Conservation (phyloP, 2,329 filamentous ascomycete genomes). For the Paecilomyces sp. region DNA sequence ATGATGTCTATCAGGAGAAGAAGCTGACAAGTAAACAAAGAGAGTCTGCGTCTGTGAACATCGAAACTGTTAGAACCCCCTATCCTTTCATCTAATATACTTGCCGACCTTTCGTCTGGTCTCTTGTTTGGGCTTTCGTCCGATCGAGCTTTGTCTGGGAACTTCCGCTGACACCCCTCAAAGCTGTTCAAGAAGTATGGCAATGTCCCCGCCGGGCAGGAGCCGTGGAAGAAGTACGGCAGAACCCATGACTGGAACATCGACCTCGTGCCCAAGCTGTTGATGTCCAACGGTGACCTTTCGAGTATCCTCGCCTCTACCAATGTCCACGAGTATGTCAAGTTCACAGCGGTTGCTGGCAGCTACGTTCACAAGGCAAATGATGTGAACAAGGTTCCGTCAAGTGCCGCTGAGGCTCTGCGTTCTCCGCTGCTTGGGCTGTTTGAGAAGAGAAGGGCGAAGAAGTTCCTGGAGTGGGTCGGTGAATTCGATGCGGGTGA, state of each 20-base stretch:
- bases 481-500: slow-evolving; percentile 78
- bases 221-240: slow-evolving; percentile 98
- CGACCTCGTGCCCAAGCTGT: slow-evolving; percentile 93
- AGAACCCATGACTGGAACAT: slow-evolving; percentile 99
- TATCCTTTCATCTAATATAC: neutral
- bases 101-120: slow-evolving; percentile 5
- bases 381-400: slow-evolving; percentile 92
- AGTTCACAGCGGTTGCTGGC: slow-evolving; percentile 91
- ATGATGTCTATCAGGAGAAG: slow-evolving; percentile 6
- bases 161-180: slow-evolving; percentile 22
- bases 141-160: neutral
- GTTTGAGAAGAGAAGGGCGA: slow-evolving; percentile 95
- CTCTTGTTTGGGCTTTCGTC: slow-evolving; percentile 4
- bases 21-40: slow-evolving; percentile 42
- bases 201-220: slow-evolving; percentile 68
- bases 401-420: slow-evolving; percentile 82
- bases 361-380: slow-evolving; percentile 91
- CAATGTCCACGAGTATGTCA: slow-evolving; percentile 80
- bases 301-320: slow-evolving; percentile 98
- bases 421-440: slow-evolving; percentile 92
- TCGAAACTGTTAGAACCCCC: slow-evolving; percentile 65
- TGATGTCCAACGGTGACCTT: slow-evolving; percentile 97
- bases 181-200: slow-evolving; percentile 97
- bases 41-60: slow-evolving; percentile 93
- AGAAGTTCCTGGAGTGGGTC: slow-evolving; percentile 94